Percentiles rank a stretch among this genome's conserved stretches.
Evolutionary conservation across 352 stramenopile species (phyloP).

Genomic region (Globisporangium okanoganense): DNA sequence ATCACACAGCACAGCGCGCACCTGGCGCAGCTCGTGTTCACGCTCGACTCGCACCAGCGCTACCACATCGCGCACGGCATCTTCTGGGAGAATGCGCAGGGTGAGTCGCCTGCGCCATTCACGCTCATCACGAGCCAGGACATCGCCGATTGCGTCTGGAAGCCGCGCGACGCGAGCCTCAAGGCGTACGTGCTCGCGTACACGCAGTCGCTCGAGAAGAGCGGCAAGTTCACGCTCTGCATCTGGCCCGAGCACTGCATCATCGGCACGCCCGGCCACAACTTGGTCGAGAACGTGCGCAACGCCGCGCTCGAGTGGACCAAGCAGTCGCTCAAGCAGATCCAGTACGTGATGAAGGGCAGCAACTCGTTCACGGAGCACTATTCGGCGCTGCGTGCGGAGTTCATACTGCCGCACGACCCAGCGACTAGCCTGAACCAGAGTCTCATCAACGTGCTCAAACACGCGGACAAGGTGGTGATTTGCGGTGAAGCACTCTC

Average conservation of each 20-base stretch:
- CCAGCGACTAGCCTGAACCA: slow-evolving; percentile 80
- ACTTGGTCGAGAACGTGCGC: slow-evolving; percentile 81
- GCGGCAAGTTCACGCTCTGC: slow-evolving; percentile 88
- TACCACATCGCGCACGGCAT: slow-evolving; percentile 94
- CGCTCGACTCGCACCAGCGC: slow-evolving; percentile 95
- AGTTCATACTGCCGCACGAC: slow-evolving; percentile 87
- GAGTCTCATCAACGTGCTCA: slow-evolving; percentile 81
- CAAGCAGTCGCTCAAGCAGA: slow-evolving; percentile 44
- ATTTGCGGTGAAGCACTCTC: slow-evolving; percentile 94
- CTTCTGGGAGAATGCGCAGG: slow-evolving; percentile 87
- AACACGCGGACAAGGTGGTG: slow-evolving; percentile 80
- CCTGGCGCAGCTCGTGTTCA: slow-evolving; percentile 91
- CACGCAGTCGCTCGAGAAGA: slow-evolving; percentile 81
- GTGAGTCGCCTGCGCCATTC: slow-evolving; percentile 85
- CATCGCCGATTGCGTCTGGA: slow-evolving; percentile 55
- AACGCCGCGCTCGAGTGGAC: slow-evolving; percentile 86
- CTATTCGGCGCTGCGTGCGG: slow-evolving; percentile 93
- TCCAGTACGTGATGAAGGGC: slow-evolving; percentile 93
- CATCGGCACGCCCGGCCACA: slow-evolving; percentile 89
- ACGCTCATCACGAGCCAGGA: slow-evolving; percentile 90
- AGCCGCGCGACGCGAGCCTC: slow-evolving; percentile 56
- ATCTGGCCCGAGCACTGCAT: slow-evolving; percentile 98
- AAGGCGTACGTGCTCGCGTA: slow-evolving; percentile 90
- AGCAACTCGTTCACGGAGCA: slow-evolving; percentile 95
- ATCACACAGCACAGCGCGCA: slow-evolving; percentile 61